phyloP scores from a whole-genome alignment of 2,329 filamentous ascomycete genomes.

The Nectriaceae sp. region DNA sequence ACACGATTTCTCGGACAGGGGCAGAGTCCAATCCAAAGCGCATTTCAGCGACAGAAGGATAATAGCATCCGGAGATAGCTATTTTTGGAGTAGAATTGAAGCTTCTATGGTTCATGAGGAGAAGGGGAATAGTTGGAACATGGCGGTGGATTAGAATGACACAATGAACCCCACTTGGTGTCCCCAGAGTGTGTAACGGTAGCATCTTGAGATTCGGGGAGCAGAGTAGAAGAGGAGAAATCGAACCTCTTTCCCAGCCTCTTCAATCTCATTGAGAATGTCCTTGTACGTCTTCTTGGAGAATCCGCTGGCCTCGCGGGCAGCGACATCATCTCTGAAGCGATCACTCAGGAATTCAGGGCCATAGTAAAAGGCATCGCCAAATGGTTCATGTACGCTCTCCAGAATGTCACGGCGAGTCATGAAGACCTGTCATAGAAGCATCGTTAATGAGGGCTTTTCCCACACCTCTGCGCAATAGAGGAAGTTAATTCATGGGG shows the following conservation, averaged over 20 bases:
- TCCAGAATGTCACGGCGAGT: constrained; percentile 79
- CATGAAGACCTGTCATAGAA: constrained; percentile 92
- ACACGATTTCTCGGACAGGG: not conserved
- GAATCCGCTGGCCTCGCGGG: constrained; percentile 65
- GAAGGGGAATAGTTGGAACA: not conserved
- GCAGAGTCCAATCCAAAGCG: not conserved
- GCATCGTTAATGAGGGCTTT: no score
- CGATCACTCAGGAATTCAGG: constrained; percentile 82
- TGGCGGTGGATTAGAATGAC: not conserved
- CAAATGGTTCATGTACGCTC: constrained; percentile 94
- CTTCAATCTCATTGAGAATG: constrained; percentile 75
- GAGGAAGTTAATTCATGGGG: no score
- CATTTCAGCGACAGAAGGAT: no score
- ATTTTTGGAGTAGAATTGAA: not conserved
- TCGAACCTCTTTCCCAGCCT: constrained; percentile 72
- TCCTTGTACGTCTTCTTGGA: constrained; percentile 70
- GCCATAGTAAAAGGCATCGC: constrained; percentile 94
- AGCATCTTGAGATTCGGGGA: not conserved
- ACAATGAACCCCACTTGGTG: constrained; percentile 1
- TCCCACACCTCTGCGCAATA: no score
- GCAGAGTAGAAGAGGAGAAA: constrained; percentile 16
- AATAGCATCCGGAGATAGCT: no score
- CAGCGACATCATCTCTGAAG: constrained; percentile 68
- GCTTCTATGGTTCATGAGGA: not conserved
- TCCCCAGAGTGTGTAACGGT: constrained; percentile 3